Evolutionary conservation across 2,329 filamentous ascomycete genomes (phyloP), one percentile per base, ranked within the genome.

Genomic region (Pseudogymnoascus verrucosus): DNA sequence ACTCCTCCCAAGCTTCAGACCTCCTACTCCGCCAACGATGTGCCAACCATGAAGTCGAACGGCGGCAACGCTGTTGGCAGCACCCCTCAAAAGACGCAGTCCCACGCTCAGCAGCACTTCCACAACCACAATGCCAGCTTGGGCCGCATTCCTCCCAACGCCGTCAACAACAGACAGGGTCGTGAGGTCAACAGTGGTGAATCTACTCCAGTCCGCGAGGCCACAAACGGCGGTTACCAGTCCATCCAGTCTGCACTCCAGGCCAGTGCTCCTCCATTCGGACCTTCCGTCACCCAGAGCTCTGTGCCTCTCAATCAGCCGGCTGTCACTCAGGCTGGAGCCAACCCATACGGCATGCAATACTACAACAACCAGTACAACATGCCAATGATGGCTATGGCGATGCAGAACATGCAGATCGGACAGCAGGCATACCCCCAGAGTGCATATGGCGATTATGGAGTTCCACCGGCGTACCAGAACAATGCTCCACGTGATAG

Each of bases 21-120:
- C 51, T 97, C 93, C 0, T 97, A 90, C 78, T 97, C 95, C 8
- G 87, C 91, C 62, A 95, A 89, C 75, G 93, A 98, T 71, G 82
- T 97, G 19, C 90, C 92, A 4, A 96, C 92, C 6, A 80, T 92
- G 71, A 96, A 95, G 82, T 68, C 68, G 26, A 74, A 73, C 62
- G 71, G 71, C 16, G 47, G 36, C 21, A 51, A 36, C 10, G 40
- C 62, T 23, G 64, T 68, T 31, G 70, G 67, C 34, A 69, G 61
- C n/a, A 71, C 71, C 26, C 68, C 72, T 62, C 59, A 60, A 19
- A 60, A 60, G 59, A n/a, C 47, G n/a, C 89, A 90, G 72, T 86
- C 79, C 4, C 82, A 85, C 66, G 79, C 81, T 61, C 82, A 87
- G 71, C 80, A 83, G 67, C 79, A 81, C 69, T 78, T 84, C 60